Percentiles rank a stretch among this genome's conserved stretches.
phyloP scores from a whole-genome alignment of 2,329 filamentous ascomycete genomes.

The Lachnum nothofagi region DNA sequence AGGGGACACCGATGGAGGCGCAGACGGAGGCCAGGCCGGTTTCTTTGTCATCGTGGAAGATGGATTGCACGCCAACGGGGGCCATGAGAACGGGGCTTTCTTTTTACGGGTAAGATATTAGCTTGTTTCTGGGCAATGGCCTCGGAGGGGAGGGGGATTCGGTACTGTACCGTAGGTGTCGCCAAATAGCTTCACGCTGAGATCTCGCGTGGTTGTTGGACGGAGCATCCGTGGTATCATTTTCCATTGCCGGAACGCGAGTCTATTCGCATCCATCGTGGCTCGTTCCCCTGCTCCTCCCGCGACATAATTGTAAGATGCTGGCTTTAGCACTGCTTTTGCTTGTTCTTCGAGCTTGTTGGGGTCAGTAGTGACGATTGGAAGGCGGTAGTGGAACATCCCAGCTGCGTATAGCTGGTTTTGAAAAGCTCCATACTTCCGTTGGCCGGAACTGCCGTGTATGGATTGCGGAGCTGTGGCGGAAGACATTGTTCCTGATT shows the following conservation, averaged over 20 bases:
- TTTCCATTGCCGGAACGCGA: constrained; percentile 60
- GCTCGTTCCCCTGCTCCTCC: constrained; percentile 58
- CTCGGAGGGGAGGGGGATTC: no score
- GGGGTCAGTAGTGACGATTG: constrained; percentile 54
- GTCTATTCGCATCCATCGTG: constrained; percentile 59
- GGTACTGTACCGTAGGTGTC: constrained; percentile 38
- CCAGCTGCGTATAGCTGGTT: constrained; percentile 36
- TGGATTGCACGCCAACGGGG: constrained; percentile 63
- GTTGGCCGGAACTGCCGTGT: constrained; percentile 13
- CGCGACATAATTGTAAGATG: constrained; percentile 54
- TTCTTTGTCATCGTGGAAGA: constrained; percentile 63
- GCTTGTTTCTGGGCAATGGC: no score
- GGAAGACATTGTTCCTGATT: constrained; percentile 12
- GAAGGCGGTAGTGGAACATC: constrained; percentile 43
- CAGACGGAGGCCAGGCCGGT: constrained; percentile 59
- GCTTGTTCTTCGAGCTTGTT: constrained; percentile 53
- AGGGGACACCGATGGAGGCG: constrained; percentile 56
- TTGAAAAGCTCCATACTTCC: constrained; percentile 26
- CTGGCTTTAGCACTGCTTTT: constrained; percentile 40
- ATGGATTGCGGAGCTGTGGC: constrained; percentile 17
- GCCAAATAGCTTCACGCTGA: constrained; percentile 50
- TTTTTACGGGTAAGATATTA: background rate
- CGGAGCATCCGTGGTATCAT: constrained; percentile 58
- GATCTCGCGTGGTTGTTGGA: constrained; percentile 49
- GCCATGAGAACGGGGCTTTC: constrained; percentile 53